Evolutionary conservation across 2,329 filamentous ascomycete species (phyloP).

Genomic region (Diaporthe batatas): DNA sequence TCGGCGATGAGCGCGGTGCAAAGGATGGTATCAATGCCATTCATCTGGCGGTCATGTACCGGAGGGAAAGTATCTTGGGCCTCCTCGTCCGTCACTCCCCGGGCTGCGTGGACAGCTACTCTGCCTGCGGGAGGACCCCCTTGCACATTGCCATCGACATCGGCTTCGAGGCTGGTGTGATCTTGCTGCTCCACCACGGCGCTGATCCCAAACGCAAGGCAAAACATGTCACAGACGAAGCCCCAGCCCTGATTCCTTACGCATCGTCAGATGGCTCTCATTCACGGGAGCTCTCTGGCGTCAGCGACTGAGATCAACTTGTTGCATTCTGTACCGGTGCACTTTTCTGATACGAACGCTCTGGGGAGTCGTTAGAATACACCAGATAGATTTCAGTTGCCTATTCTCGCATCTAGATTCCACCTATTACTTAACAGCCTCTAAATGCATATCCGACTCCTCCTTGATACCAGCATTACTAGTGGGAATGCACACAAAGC

Average conservation of each 20-base stretch:
- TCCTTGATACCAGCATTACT: neutral
- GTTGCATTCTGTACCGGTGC: neutral
- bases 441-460: neutral
- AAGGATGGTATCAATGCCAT: conserved; percentile 37
- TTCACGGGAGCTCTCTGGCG: neutral
- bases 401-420: neutral
- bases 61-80: conserved; percentile 42
- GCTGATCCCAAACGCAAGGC: conserved; percentile 13
- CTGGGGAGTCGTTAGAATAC: neutral
- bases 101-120: conserved; percentile 42
- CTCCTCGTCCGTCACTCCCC: conserved; percentile 41
- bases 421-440: neutral
- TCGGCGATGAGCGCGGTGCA: conserved; percentile 36
- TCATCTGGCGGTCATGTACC: conserved; percentile 45
- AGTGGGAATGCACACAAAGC: neutral
- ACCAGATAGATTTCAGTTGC: neutral
- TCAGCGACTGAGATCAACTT: neutral
- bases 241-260: neutral
- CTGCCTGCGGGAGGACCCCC: conserved; percentile 44
- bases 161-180: conserved; percentile 43
- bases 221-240: conserved; percentile 2
- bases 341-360: neutral
- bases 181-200: conserved; percentile 40
- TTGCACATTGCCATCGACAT: conserved; percentile 43
- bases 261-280: neutral